Evolutionary conservation across 306 rosid genomes (phyloP).

Genomic region (Castanopsis chinensis): DNA sequence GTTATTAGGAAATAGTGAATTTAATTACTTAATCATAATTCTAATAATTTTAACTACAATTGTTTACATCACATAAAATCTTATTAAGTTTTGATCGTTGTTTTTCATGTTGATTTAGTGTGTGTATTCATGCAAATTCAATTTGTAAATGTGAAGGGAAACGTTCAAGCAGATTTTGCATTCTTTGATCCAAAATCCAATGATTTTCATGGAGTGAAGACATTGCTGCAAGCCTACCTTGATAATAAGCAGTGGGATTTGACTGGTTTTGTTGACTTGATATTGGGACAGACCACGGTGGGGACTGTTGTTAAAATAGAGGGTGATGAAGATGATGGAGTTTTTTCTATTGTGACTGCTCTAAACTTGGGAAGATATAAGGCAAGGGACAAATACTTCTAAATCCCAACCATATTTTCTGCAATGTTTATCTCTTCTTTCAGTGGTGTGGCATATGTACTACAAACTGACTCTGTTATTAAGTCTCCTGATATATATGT

Average conservation of each 20-base stretch:
- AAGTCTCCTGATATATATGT: background rate
- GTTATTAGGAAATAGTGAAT: too few relatives aligned
- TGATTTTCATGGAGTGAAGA: conserved; percentile 87
- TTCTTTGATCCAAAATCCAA: conserved; percentile 81
- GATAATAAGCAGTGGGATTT: conserved; percentile 73
- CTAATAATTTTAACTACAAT: background rate
- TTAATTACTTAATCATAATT: too few relatives aligned
- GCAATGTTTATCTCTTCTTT: background rate
- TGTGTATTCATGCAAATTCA: conserved; percentile 9
- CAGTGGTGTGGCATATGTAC: background rate
- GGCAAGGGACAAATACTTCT: conserved; percentile 39
- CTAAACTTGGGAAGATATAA: conserved; percentile 69
- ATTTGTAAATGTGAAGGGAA: conserved; percentile 44
- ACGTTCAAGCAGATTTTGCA: conserved; percentile 76
- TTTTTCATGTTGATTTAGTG: background rate
- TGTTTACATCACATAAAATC: background rate
- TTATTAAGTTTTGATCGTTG: background rate
- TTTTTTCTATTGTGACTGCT: conserved; percentile 63
- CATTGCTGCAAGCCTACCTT: conserved; percentile 69
- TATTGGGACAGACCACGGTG: conserved; percentile 65
- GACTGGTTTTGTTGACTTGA: conserved; percentile 68
- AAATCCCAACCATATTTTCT: background rate
- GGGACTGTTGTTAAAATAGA: conserved; percentile 77
- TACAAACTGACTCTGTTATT: background rate
- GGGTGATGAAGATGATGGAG: conserved; percentile 78